Evolutionary conservation across 2,329 filamentous ascomycete species (phyloP), one percentile per base, ranked within the genome.

Genomic region (Colletotrichum godetiae): DNA sequence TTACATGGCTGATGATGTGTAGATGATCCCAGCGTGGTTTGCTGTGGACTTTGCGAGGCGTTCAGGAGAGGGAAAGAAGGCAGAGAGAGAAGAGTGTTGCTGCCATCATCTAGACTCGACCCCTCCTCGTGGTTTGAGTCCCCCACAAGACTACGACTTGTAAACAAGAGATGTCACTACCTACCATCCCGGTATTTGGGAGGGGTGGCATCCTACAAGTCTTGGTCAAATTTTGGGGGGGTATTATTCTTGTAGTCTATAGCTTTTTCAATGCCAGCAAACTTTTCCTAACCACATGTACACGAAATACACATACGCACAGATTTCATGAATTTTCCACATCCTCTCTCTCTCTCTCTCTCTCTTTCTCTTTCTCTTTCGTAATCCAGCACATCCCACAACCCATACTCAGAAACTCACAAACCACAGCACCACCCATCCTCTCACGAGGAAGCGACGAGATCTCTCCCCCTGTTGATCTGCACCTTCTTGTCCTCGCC

Each of bases 401-500:
- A 22, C 24, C 10, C 37, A 31, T 2, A 35, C 33, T 35, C 33
- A 11, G 0, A 35, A 19, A 49, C 19, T 49, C 42, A n/a, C 42
- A 49, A 4, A 49, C 5, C 19, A 7, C 42, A n/a, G 19, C 42
- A 49, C 42, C 42, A 24, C 29, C 27, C 24, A 10, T 19, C 29
- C 15, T 15, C 75, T 76, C 81, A 85, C 79, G 67, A 70, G 12
- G 80, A 79, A 42, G 81, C 79, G 57, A 89, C 79, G 56, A 90
- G 76, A 70, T 86, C 88, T 75, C 89, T 87, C 22, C 91, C 92
- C 76, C 89, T 88, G 83, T 99, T 98, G 74, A 99, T 91, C 86
- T 99, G 97, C 78, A 99, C 92, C 85, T 91, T 92, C 86, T 97
- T 98, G 81, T 99, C 97, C 88, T 98, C 95, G 19, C 96, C 95